Percentiles rank a stretch among this genome's conserved stretches.
Evolutionary conservation across 2,329 filamentous ascomycete genomes (phyloP).

Genomic region (Ustulina deusta): DNA sequence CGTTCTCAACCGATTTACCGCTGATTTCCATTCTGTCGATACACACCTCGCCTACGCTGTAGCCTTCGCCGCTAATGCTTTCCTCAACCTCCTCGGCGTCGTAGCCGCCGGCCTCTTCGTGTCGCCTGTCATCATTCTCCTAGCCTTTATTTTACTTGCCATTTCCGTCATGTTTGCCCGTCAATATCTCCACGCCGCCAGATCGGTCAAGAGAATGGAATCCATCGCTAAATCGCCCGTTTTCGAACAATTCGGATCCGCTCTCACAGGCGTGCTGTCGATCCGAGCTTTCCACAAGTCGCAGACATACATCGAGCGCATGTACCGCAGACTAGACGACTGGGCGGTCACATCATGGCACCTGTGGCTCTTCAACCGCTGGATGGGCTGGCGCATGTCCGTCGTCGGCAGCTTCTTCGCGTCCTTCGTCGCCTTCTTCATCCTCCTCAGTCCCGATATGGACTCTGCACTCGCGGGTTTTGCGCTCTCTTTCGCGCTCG

Average conservation of each 20-base stretch:
- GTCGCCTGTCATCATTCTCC: slow-evolving; percentile 72
- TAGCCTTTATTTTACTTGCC: slow-evolving; percentile 69
- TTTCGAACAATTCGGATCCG: slow-evolving; percentile 82
- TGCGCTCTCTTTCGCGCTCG: slow-evolving; percentile 77
- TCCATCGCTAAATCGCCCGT: slow-evolving; percentile 82
- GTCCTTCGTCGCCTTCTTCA: slow-evolving; percentile 71
- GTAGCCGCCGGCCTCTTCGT: slow-evolving; percentile 76
- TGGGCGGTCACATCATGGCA: slow-evolving; percentile 75
- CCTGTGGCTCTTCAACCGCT: slow-evolving; percentile 79
- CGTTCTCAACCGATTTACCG: slow-evolving; percentile 81
- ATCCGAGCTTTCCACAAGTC: slow-evolving; percentile 81
- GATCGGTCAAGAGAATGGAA: slow-evolving; percentile 82
- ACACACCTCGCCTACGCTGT: slow-evolving; percentile 73
- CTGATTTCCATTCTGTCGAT: slow-evolving; percentile 81
- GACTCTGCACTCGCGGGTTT: slow-evolving; percentile 80
- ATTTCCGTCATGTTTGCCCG: slow-evolving; percentile 69
- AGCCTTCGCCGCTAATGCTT: slow-evolving; percentile 68
- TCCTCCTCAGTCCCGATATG: slow-evolving; percentile 71
- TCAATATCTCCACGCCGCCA: slow-evolving; percentile 75
- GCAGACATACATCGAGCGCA: slow-evolving; percentile 73
- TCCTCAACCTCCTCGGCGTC: slow-evolving; percentile 73
- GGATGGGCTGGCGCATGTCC: slow-evolving; percentile 80
- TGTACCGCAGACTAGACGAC: slow-evolving; percentile 76
- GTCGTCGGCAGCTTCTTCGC: slow-evolving; percentile 77
- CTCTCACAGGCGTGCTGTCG: slow-evolving; percentile 77